These are phyloP conservation scores for Trichodelitschia bisporula DNA, from an alignment of 495 filamentous ascomycete species.

Conservation along the genomic window DNA sequence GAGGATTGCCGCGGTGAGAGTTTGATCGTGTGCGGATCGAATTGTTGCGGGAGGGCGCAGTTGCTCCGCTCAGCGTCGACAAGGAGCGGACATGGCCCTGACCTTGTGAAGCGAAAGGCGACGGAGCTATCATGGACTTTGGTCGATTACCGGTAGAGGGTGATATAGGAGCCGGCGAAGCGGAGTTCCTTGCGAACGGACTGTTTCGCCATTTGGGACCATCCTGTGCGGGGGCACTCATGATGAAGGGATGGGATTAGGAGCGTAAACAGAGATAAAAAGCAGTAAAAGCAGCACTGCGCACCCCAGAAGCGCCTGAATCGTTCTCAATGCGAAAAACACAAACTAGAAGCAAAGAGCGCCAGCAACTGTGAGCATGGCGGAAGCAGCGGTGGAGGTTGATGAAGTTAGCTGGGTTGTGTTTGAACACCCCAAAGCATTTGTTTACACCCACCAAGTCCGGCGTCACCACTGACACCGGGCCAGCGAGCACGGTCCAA, in stretches of 20 bases:
- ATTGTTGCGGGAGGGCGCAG: slow-evolving; percentile 13
- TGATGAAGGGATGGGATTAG: slow-evolving; percentile 6
- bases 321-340: too few species aligned
- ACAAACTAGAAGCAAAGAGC: too few species aligned
- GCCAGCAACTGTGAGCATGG: too few species aligned
- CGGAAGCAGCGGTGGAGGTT: too few species aligned
- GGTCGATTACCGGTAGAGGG: slow-evolving; percentile 29
- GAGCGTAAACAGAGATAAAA: too few species aligned
- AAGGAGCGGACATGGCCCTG: too few species aligned
- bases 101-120: slow-evolving; percentile 19
- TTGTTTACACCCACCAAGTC: not conserved
- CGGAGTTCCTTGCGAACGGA: slow-evolving; percentile 42
- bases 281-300: too few species aligned
- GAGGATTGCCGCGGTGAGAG: slow-evolving; percentile 27
- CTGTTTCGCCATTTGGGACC: slow-evolving; percentile 37
- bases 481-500: too few species aligned
- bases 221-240: slow-evolving; percentile 19
- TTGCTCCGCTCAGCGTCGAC: too few species aligned
- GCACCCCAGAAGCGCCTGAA: too few species aligned
- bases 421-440: not conserved
- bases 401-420: slow-evolving; percentile 3
- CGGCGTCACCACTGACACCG: too few species aligned
- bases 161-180: slow-evolving; percentile 29
- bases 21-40: slow-evolving; percentile 29
- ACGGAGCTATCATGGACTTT: slow-evolving; percentile 44